A percentile compares a stretch with the other conserved stretches of the same genome.
Evolutionary conservation across 176 grass and related monocot species (phyloP).

Genomic region (Panicum miliaceum): DNA sequence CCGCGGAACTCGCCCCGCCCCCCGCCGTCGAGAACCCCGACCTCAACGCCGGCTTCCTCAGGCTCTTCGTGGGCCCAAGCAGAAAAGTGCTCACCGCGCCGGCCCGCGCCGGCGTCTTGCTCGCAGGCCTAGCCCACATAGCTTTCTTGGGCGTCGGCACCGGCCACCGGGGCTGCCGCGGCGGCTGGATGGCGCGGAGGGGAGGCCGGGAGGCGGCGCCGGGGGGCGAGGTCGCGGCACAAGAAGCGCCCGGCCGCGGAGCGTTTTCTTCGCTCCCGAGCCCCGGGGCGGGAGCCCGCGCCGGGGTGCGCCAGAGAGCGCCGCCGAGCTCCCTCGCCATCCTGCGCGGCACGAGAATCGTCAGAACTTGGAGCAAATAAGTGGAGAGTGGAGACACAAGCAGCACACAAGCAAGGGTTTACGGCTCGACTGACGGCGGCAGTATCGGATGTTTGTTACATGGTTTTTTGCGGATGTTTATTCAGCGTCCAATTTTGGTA

Average conservation of each 20-base stretch:
- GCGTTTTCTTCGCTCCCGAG: conserved; percentile 39
- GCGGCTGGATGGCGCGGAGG: conserved; percentile 65
- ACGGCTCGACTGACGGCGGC: too few relatives aligned
- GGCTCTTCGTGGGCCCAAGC: conserved; percentile 32
- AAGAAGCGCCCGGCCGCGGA: conserved; percentile 9
- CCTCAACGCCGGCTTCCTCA: conserved; percentile 31
- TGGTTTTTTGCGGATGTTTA: too few relatives aligned
- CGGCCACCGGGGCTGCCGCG: not conserved
- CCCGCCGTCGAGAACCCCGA: conserved; percentile 31
- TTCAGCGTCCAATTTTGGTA: too few relatives aligned
- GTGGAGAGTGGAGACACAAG: too few relatives aligned
- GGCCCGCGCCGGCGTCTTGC: conserved; percentile 19
- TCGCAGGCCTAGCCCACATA: not conserved
- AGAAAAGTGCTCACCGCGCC: conserved; percentile 20
- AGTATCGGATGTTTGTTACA: too few relatives aligned
- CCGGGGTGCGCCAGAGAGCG: not conserved
- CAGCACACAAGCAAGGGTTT: too few relatives aligned
- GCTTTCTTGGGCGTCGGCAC: not conserved
- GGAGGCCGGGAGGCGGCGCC: conserved; percentile 38
- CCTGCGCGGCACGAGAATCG: too few relatives aligned
- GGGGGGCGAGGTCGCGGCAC: not conserved
- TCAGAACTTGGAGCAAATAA: too few relatives aligned
- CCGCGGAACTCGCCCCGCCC: not conserved
- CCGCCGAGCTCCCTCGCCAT: not conserved
- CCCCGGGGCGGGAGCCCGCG: conserved; percentile 20